phyloP scores from a whole-genome alignment of 2,329 filamentous ascomycete species.

The Ceratocystis huliohia region DNA sequence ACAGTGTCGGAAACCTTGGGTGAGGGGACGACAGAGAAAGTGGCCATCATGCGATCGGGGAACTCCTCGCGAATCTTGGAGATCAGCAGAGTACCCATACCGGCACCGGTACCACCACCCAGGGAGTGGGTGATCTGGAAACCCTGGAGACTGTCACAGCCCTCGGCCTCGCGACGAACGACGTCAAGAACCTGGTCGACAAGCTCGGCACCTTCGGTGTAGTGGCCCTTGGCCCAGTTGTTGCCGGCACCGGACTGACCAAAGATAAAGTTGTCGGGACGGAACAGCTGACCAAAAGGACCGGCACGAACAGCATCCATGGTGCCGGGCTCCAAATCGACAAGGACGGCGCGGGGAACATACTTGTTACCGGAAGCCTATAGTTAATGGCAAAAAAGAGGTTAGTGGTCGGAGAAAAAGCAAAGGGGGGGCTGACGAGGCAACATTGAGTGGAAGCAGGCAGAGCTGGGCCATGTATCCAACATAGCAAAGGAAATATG shows the following conservation, averaged over 20 bases:
- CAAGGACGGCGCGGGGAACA: constrained; percentile 95
- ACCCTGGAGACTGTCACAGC: constrained; percentile 98
- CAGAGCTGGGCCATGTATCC: too few relatives aligned
- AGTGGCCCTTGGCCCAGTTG: constrained; percentile 99
- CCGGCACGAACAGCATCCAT: constrained; percentile 98
- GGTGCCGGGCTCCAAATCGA: constrained; percentile 98
- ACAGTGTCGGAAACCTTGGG: constrained; percentile 99
- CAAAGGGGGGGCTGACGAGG: background rate
- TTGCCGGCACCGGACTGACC: constrained; percentile 99
- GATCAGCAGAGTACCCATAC: constrained; percentile 99
- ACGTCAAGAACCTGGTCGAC: constrained; percentile 98
- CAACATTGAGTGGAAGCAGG: background rate
- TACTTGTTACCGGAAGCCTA: constrained; percentile 97
- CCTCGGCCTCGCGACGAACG: constrained; percentile 95
- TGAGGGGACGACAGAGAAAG: constrained; percentile 96
- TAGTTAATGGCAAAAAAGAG: constrained; percentile 19
- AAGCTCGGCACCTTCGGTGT: constrained; percentile 98
- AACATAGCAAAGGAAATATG: too few relatives aligned
- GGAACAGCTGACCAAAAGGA: constrained; percentile 98
- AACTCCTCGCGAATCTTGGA: constrained; percentile 99
- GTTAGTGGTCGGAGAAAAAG: background rate
- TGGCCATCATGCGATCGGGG: constrained; percentile 99
- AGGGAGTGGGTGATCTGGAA: constrained; percentile 99
- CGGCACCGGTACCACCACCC: constrained; percentile 98
- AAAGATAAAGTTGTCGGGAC: constrained; percentile 99